A percentile compares a stretch with the other conserved stretches of the same genome.
phyloP scores from a whole-genome alignment of 805 yeast genomes.

The Isabelozyma pseudorhagii region DNA sequence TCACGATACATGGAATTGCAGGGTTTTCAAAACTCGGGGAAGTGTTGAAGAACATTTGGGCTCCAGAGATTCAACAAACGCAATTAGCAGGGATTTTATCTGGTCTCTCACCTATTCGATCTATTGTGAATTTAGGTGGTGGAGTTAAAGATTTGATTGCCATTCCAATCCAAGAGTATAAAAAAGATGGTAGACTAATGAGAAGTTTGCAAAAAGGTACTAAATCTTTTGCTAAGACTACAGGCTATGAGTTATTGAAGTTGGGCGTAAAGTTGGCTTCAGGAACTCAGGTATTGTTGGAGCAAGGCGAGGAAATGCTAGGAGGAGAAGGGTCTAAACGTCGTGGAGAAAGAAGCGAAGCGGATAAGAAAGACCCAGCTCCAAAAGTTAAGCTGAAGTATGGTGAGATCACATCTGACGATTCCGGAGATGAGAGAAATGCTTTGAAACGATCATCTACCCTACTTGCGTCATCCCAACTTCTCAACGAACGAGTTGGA shows the following conservation, averaged over 20 bases:
- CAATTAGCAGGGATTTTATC: slow-evolving; percentile 79
- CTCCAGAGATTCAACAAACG: slow-evolving; percentile 79
- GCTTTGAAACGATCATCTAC: slow-evolving; percentile 5
- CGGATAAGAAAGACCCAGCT: slow-evolving; percentile 5
- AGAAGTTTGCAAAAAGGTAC: slow-evolving; percentile 77
- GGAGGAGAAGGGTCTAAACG: slow-evolving; percentile 65
- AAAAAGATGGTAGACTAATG: slow-evolving; percentile 65
- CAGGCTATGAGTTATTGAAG: slow-evolving; percentile 76
- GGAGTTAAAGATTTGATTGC: slow-evolving; percentile 73
- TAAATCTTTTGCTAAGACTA: slow-evolving; percentile 64
- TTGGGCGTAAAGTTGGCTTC: slow-evolving; percentile 83
- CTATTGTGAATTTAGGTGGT: slow-evolving; percentile 72
- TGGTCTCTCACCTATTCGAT: slow-evolving; percentile 79
- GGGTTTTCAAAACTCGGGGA: slow-evolving; percentile 65
- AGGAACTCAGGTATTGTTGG: slow-evolving; percentile 81
- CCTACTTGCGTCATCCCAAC: slow-evolving; percentile 23
- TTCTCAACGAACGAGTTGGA: slow-evolving; percentile 17
- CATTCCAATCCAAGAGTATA: slow-evolving; percentile 72
- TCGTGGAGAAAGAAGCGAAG: slow-evolving; percentile 2
- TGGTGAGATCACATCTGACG: neutral
- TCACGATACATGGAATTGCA: slow-evolving; percentile 67
- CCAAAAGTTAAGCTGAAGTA: slow-evolving; percentile 4
- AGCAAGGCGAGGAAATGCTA: slow-evolving; percentile 71
- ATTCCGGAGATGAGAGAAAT: neutral
- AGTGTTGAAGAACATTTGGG: slow-evolving; percentile 69